Conservation (phyloP, 1,139 yeast species). For the Debaryomyces fabryi region DNA sequence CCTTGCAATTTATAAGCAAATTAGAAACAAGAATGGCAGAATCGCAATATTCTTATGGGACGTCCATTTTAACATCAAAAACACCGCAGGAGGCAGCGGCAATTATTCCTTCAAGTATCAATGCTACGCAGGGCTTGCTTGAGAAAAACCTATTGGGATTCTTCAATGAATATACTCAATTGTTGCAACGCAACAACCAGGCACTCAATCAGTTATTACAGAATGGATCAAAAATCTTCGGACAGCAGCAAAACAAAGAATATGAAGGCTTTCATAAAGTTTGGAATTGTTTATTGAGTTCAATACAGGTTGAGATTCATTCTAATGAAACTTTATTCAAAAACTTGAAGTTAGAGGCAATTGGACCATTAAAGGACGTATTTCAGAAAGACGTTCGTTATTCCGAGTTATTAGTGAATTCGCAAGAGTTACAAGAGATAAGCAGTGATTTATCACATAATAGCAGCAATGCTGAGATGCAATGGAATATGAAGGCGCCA, state of each 20-base stretch:
- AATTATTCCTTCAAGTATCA: slow-evolving; percentile 39
- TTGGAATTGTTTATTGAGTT: slow-evolving; percentile 59
- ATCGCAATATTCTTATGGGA: slow-evolving; percentile 32
- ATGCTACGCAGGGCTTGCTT: slow-evolving; percentile 25
- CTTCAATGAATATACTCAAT: slow-evolving; percentile 54
- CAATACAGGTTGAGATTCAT: slow-evolving; percentile 55
- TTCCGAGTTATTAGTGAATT: slow-evolving; percentile 43
- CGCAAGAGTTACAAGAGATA: slow-evolving; percentile 45
- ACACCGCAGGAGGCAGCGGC: slow-evolving; percentile 47
- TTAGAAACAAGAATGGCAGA: slow-evolving; percentile 19
- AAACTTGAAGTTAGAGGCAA: slow-evolving; percentile 56
- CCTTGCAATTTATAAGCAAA: slow-evolving; percentile 1
- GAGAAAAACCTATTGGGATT: slow-evolving; percentile 50
- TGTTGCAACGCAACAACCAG: slow-evolving; percentile 52
- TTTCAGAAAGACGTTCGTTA: slow-evolving; percentile 56
- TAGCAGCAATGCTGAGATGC: slow-evolving; percentile 38
- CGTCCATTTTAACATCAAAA: slow-evolving; percentile 47
- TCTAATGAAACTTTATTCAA: slow-evolving; percentile 55
- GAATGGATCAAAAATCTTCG: slow-evolving; percentile 44
- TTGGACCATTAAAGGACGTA: slow-evolving; percentile 56
- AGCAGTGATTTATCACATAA: slow-evolving; percentile 23
- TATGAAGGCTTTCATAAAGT: slow-evolving; percentile 58
- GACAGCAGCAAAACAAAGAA: slow-evolving; percentile 35
- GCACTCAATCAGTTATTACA: slow-evolving; percentile 53
- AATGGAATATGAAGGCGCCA: slow-evolving; percentile 82